Percentiles rank a stretch among this genome's conserved stretches.
Evolutionary conservation across 2,329 filamentous ascomycete genomes (phyloP).

Genomic region (Aspergillus phoenicis): DNA sequence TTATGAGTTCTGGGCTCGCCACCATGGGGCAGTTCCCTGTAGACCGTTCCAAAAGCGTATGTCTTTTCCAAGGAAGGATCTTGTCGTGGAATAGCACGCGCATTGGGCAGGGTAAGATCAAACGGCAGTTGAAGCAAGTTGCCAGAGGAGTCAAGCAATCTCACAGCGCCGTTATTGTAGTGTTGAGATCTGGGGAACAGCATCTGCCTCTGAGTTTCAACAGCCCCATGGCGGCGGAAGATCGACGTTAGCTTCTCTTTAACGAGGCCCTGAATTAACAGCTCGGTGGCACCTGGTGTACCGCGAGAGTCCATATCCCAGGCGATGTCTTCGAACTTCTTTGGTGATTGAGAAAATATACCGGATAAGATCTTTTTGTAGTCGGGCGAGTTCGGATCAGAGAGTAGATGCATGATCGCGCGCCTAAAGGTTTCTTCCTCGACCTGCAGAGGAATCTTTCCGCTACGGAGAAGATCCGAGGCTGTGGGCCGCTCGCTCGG

Average conservation of each 20-base stretch:
- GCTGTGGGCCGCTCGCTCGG: conserved; percentile 82
- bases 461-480: conserved; percentile 77
- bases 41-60: conserved; percentile 86
- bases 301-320: conserved; percentile 70
- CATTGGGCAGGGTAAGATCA: conserved; percentile 87
- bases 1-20: conserved; percentile 80
- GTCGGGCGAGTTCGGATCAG: conserved; percentile 81
- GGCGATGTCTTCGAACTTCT: conserved; percentile 77
- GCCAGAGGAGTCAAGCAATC: conserved; percentile 78
- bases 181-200: conserved; percentile 81
- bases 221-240: conserved; percentile 85
- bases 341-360: conserved; percentile 74
- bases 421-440: conserved; percentile 89
- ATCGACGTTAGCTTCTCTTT: conserved; percentile 74
- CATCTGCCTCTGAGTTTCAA: conserved; percentile 73
- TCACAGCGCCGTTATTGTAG: conserved; percentile 74
- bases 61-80: conserved; percentile 70
- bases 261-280: conserved; percentile 72
- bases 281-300: conserved; percentile 51
- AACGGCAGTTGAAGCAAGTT: conserved; percentile 93
- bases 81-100: conserved; percentile 73
- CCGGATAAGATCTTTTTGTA: conserved; percentile 88
- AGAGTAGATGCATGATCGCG: conserved; percentile 72
- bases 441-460: conserved; percentile 85
- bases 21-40: conserved; percentile 74